Conservation (phyloP, 768 basidiomycete species). For the Boletus sp. region DNA sequence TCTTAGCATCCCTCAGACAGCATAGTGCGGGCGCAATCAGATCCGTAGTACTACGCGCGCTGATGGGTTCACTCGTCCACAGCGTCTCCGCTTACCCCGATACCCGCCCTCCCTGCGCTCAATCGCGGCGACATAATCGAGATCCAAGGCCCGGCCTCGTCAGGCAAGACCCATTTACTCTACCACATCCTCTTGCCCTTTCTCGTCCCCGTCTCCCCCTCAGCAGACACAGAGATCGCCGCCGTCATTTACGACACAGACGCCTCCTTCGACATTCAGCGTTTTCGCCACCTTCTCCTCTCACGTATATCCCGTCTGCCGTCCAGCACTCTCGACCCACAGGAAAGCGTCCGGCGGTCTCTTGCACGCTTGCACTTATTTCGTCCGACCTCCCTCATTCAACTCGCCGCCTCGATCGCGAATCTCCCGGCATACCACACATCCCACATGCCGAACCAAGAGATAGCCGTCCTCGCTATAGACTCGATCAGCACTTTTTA, state of each 20-base stretch:
- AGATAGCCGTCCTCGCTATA: constrained; percentile 64
- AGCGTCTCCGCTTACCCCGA: constrained; percentile 23
- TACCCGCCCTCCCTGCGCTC: constrained; percentile 29
- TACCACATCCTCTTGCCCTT: constrained; percentile 60
- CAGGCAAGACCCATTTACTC: constrained; percentile 79
- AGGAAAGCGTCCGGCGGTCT: constrained; percentile 35
- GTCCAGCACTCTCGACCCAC: constrained; percentile 13
- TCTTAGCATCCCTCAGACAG: constrained; percentile 40
- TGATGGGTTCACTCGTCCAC: constrained; percentile 31
- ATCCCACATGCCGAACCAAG: constrained; percentile 44
- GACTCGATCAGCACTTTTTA: constrained; percentile 77
- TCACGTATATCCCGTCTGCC: constrained; percentile 39
- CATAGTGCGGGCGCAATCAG: constrained; percentile 31
- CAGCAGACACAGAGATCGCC: constrained; percentile 44
- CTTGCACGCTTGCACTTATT: constrained; percentile 66
- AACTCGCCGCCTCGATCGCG: constrained; percentile 66
- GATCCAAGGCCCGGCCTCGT: constrained; percentile 69
- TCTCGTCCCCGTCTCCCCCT: constrained; percentile 45
- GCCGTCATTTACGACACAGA: constrained; percentile 74
- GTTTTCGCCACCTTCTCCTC: constrained; percentile 52
- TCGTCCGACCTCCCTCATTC: constrained; percentile 58
- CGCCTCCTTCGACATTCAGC: constrained; percentile 53
- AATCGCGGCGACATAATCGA: constrained; percentile 64
- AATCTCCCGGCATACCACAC: constrained; percentile 55
- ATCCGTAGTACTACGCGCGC: not conserved